Conservation (phyloP, 73 alveolate genomes). For the Paramecium tetraurelia region DNA sequence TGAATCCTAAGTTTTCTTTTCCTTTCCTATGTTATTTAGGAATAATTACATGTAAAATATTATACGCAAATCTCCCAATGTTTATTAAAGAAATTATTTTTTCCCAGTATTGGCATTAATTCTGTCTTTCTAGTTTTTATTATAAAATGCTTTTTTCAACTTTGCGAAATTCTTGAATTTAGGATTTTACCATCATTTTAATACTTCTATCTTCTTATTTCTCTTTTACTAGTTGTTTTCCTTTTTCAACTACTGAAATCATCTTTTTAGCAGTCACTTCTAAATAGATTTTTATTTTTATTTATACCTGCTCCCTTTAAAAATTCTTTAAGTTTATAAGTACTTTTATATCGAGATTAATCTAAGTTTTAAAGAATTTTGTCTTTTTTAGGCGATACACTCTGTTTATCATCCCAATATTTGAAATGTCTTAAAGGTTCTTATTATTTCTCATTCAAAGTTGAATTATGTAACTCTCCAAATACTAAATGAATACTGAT, state of each 20-base stretch:
- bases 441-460: background rate
- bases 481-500: background rate
- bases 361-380: background rate
- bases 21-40: background rate
- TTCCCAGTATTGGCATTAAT: background rate
- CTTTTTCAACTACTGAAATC: background rate
- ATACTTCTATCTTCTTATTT: background rate
- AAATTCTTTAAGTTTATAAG: background rate
- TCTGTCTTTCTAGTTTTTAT: background rate
- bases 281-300: background rate
- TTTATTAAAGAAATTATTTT: background rate
- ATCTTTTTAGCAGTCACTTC: background rate
- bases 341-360: background rate
- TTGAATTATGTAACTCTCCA: background rate
- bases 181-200: background rate
- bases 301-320: background rate
- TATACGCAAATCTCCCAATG: background rate
- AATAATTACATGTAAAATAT: background rate
- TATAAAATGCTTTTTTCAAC: background rate
- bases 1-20: background rate
- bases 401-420: background rate
- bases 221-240: background rate
- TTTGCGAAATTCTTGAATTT: slow-evolving; percentile 2
- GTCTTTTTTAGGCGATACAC: background rate
- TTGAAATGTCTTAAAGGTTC: background rate